Conservation (phyloP, 2,329 filamentous ascomycete genomes). For the Madurella mycetomatis region DNA sequence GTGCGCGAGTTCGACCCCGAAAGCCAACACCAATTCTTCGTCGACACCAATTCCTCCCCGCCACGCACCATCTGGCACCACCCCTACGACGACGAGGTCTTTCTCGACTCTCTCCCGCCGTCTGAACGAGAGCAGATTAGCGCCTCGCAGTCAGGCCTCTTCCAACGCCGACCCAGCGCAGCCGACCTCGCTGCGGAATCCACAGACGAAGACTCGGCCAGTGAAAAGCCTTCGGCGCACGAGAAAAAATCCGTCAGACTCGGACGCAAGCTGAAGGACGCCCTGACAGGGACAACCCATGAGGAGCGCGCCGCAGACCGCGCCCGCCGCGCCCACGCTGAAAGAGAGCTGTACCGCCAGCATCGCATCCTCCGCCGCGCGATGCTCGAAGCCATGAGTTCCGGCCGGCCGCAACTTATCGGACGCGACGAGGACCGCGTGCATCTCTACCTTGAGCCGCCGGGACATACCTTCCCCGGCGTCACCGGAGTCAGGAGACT, state of each 20-base stretch:
- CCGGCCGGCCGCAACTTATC: constrained; percentile 52
- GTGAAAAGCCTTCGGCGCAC: constrained; percentile 13
- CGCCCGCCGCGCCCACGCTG: constrained; percentile 42
- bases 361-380: constrained; percentile 48
- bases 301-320: constrained; percentile 47
- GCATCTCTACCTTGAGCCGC: constrained; percentile 57
- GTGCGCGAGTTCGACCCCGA: constrained; percentile 51
- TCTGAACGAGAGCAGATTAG: constrained; percentile 45
- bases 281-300: constrained; percentile 53
- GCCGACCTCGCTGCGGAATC: constrained; percentile 38
- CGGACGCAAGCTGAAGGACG: constrained; percentile 56
- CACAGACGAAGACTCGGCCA: constrained; percentile 9
- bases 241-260: constrained; percentile 27
- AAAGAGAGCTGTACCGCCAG: constrained; percentile 47
- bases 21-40: constrained; percentile 57
- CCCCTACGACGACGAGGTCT: constrained; percentile 56
- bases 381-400: constrained; percentile 47
- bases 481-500: constrained; percentile 18
- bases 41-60: constrained; percentile 51
- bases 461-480: constrained; percentile 31
- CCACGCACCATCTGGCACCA: constrained; percentile 58
- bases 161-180: constrained; percentile 29
- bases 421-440: constrained; percentile 49
- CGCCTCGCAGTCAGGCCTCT: constrained; percentile 23
- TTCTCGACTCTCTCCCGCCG: constrained; percentile 43